Conservation (phyloP, 1,284 basidiomycete species). For the Cryptococcus sp. region DNA sequence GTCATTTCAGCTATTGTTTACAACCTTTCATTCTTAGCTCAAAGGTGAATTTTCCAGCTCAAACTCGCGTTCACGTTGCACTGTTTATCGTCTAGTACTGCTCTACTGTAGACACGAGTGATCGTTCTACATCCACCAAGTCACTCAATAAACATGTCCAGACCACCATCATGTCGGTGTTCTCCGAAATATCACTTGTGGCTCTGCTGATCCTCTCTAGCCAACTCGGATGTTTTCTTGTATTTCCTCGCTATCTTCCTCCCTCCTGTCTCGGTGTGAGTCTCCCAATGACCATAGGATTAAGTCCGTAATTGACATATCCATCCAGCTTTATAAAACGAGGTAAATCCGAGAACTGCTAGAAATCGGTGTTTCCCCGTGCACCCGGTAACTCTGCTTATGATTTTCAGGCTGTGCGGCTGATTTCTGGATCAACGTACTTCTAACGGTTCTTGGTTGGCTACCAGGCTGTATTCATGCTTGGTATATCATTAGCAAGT, state of each 20-base stretch:
- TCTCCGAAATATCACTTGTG: no score
- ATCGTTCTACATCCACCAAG: no score
- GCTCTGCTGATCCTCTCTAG: background rate
- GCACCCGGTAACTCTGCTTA: background rate
- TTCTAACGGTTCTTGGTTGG: conserved; percentile 24
- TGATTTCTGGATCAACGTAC: conserved; percentile 18
- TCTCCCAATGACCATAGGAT: no score
- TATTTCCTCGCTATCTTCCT: conserved; percentile 25
- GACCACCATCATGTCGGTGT: no score
- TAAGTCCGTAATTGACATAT: no score
- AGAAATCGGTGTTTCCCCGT: background rate
- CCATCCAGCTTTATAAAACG: conserved; percentile 18
- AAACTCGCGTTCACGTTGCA: no score
- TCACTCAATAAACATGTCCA: no score
- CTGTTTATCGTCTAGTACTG: no score
- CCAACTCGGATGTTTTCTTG: conserved; percentile 17
- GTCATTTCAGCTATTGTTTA: no score
- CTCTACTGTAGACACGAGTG: no score
- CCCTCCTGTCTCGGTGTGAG: conserved; percentile 17
- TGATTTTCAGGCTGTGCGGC: conserved; percentile 6
- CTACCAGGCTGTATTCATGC: conserved; percentile 23
- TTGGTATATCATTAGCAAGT: conserved; percentile 25
- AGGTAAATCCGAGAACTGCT: background rate
- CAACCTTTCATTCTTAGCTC: no score
- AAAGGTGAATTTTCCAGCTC: no score